Percentiles rank a stretch among this genome's conserved stretches.
Evolutionary conservation across 371 early-diverging fungal genomes (phyloP).

Genomic region (Mucor racemosus): DNA sequence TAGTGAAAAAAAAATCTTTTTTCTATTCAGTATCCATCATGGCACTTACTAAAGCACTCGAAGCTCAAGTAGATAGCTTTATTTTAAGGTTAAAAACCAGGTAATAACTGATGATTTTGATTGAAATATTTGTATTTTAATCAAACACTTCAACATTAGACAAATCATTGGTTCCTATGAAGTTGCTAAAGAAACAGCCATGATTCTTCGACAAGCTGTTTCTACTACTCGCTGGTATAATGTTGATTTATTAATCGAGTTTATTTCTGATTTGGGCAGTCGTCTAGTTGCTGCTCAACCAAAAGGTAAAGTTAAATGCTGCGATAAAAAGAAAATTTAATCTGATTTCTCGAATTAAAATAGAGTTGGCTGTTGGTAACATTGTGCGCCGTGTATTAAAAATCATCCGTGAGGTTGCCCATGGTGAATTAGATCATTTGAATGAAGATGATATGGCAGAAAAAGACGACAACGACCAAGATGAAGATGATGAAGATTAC

Average conservation of each 20-base stretch:
- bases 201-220: conserved; percentile 79
- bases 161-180: conserved; percentile 78
- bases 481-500: conserved; percentile 12
- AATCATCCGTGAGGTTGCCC: conserved; percentile 79
- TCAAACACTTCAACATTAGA: conserved; percentile 37
- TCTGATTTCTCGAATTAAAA: neutral
- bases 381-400: conserved; percentile 84
- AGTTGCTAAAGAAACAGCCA: conserved; percentile 82
- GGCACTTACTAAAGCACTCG: conserved; percentile 41
- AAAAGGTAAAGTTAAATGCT: conserved; percentile 49
- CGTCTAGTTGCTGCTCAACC: conserved; percentile 83
- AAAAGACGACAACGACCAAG: conserved; percentile 17
- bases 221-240: conserved; percentile 77
- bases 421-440: conserved; percentile 40
- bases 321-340: neutral
- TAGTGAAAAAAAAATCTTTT: neutral
- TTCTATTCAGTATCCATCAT: conserved; percentile 1
- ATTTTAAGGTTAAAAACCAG: conserved; percentile 61
- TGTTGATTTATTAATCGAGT: conserved; percentile 59
- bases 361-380: conserved; percentile 90
- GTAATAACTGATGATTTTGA: conserved; percentile 26
- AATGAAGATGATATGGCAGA: neutral
- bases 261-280: conserved; percentile 72
- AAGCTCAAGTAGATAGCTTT: conserved; percentile 55
- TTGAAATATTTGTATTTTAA: neutral